Evolutionary conservation across 257 asterid genomes (phyloP).

Genomic region (Solanum paucissectum): DNA sequence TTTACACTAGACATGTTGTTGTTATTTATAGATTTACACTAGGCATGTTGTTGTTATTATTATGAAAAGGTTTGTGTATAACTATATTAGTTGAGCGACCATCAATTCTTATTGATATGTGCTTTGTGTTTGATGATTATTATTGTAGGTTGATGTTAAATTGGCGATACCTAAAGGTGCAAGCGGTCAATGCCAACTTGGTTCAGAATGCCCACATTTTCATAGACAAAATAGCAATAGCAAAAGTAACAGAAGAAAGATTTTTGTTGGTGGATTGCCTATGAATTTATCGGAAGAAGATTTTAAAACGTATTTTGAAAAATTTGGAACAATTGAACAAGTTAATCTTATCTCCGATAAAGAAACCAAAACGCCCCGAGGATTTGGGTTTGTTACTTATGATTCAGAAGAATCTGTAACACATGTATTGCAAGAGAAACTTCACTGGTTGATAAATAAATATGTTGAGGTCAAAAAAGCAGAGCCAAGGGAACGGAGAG

Average conservation of each 20-base stretch:
- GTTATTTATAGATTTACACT: too few relatives aligned
- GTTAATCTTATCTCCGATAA: background rate
- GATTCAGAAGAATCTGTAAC: conserved; percentile 4
- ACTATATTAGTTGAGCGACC: background rate
- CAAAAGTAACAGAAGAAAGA: background rate
- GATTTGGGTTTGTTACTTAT: background rate
- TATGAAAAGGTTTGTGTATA: too few relatives aligned
- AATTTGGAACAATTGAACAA: background rate
- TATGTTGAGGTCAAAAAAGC: conserved; percentile 13
- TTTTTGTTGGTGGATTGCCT: conserved; percentile 23
- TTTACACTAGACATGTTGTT: too few relatives aligned
- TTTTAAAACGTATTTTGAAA: background rate
- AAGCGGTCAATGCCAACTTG: background rate
- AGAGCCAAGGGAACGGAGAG: background rate
- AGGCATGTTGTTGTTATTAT: too few relatives aligned
- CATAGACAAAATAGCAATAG: background rate
- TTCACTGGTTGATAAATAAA: background rate
- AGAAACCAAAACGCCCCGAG: background rate
- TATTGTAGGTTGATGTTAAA: conserved; percentile 14
- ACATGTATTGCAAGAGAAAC: background rate
- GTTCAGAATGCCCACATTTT: background rate
- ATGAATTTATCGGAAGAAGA: background rate
- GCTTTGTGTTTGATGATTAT: background rate
- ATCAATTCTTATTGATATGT: too few relatives aligned
- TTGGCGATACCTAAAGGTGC: background rate